Evolutionary conservation across 164 flowering plant species (phyloP), one percentile per base, ranked within the genome.

Genomic region (Sedum album): DNA sequence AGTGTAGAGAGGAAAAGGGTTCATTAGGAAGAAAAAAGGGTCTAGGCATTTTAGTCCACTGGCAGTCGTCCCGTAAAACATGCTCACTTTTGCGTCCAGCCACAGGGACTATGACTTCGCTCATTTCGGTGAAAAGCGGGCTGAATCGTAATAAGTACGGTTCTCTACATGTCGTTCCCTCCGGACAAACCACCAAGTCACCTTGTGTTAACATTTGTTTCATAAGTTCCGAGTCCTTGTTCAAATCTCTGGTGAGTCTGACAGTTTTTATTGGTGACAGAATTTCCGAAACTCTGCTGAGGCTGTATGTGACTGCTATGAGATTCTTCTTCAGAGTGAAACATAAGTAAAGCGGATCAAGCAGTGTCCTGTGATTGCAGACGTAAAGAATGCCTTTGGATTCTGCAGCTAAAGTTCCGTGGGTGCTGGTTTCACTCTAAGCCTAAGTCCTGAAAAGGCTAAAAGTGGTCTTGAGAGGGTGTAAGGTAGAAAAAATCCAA

Each of bases 401-500:
- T 8, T 33, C 35, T 33, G 44, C 1, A 20, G 14, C 44, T 44
- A 18, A 6, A 9, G 26, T 38, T 38, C 25, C 26, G 25, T 21
- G 25, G 23, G 5, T 64, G 42, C 23, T 64, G 1, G 44, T 38
- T 65, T 36, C 18, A 41, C 28, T 11, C 42, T 36, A 2, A 65
- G 21, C 9, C 39, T 38, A 23, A 38, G 46, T 0, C 67, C 67
- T 15, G 30, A 21, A 36, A 65, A 65, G 26, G 42, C 46, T 65
- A 36, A 23, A 5, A 65, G 39, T 1, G 46, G 46, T 21, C 26
- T 35, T 60, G 81, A 72, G 0, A 86, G 1, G 6, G 75, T 76
- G 79, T 75, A 83, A 3, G 96, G 96, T 2, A 93, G 72, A 65
- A 69, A 67, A 23, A 80, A 72, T 5, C 91, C 96, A 0, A 84